These are phyloP conservation scores for Dothideomycetes sp. DNA, from an alignment of 2,329 filamentous ascomycete genomes.

Conservation along the genomic window DNA sequence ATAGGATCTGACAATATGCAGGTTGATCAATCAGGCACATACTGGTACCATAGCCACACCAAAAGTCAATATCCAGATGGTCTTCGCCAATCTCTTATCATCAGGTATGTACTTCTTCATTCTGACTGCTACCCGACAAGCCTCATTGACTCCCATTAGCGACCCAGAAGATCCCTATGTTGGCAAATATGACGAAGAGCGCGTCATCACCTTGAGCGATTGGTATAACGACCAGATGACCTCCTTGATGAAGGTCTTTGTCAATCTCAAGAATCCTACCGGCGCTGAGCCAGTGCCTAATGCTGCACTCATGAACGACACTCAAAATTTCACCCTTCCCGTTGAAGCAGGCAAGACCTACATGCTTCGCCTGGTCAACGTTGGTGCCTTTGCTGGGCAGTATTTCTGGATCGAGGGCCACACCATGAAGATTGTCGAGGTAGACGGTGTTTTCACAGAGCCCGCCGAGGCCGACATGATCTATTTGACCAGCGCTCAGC, in stretches of 20 bases:
- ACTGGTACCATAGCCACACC: conserved; percentile 53
- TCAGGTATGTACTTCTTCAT: conserved; percentile 22
- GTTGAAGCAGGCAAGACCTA: conserved; percentile 47
- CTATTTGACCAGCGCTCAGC: conserved; percentile 58
- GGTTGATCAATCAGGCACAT: conserved; percentile 40
- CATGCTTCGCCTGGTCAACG: conserved; percentile 57
- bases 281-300: conserved; percentile 57
- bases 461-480: conserved; percentile 49
- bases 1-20: conserved; percentile 12
- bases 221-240: conserved; percentile 51
- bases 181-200: conserved; percentile 47
- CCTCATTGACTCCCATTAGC: conserved; percentile 31
- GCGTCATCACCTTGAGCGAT: conserved; percentile 58
- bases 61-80: conserved; percentile 57
- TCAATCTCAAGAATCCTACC: conserved; percentile 43
- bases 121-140: background rate
- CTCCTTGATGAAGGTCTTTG: conserved; percentile 35
- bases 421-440: conserved; percentile 53
- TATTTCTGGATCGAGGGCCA: conserved; percentile 63
- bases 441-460: conserved; percentile 57
- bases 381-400: conserved; percentile 54
- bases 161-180: conserved; percentile 42
- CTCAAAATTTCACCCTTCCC: conserved; percentile 32
- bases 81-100: conserved; percentile 53
- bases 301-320: conserved; percentile 54